Evolutionary conservation across 2,329 filamentous ascomycete genomes (phyloP), one percentile per base, ranked within the genome.

Genomic region (Chaetoscypha palmicola): DNA sequence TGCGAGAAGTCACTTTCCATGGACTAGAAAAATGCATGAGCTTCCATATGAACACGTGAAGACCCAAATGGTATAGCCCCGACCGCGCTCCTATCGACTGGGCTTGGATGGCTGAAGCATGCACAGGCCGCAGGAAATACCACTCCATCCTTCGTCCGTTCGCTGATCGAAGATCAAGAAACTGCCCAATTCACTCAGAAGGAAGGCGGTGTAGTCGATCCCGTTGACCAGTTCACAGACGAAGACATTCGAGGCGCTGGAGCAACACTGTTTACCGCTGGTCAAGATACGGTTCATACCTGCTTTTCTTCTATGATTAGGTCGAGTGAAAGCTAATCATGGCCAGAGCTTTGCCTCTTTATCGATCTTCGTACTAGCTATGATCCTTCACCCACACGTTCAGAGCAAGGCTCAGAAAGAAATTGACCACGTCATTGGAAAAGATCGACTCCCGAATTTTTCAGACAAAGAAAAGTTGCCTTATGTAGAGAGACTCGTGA

Each of bases 381-480:
- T 69, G 55, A 55, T 67, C 14, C 57, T 66, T 10, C 59, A 68
- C 48, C 68, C 67, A 1, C 60, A 64, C 3, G 56, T 72, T 1
- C 72, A 74, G 45, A 49, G 50, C n/a, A 74, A 72, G 46, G 70
- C 68, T 0, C 68, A 67, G 46, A 57, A 56, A 14, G 63, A 68
- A 38, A 53, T 77, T 16, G 71, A 77, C 43, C 52, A 57, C 2
- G 66, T 75, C 1, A 62, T 74, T 11, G 71, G 70, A 2, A 52
- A 52, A 2, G 57, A 62, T 28, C 60, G 71, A 4, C 58, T 76
- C 1, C 73, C 73, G 1, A 62, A 55, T 1, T 67, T 70, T 42
- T 59, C 64, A 2, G 73, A 77, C 47, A 58, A 65, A 5, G 56
- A 60, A 0, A 55, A 58, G 0, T 58, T 77, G 19, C 60, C 52